phyloP scores from a whole-genome alignment of 1,284 basidiomycete genomes.

The Apiotrichum mycotoxinovorans region DNA sequence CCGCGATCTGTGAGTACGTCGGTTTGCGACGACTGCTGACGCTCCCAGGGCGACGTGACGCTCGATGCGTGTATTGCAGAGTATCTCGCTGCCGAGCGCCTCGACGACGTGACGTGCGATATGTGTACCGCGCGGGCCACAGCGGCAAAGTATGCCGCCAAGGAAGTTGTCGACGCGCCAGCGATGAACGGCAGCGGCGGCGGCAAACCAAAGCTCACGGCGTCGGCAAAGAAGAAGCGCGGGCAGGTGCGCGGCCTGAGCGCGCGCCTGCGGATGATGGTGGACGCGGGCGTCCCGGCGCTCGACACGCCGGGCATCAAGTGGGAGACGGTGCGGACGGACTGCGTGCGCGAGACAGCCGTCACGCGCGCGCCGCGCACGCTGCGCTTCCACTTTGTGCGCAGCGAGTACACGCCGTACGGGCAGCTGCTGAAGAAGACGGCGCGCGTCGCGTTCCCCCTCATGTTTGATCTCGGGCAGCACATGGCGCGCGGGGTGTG shows the following conservation, averaged over 20 bases:
- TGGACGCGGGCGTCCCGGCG: conserved; percentile 51
- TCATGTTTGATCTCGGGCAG: conserved; percentile 76
- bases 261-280: conserved; percentile 58
- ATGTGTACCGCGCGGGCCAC: conserved; percentile 51
- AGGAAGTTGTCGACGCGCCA: conserved; percentile 9
- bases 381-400: conserved; percentile 78
- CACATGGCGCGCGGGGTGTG: conserved; percentile 53
- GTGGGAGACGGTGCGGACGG: conserved; percentile 37
- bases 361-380: conserved; percentile 68
- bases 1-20: conserved; percentile 39
- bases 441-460: conserved; percentile 72
- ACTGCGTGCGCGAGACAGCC: conserved; percentile 36
- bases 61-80: conserved; percentile 51
- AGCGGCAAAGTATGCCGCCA: conserved; percentile 35
- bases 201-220: conserved; percentile 13
- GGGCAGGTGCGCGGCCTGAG: conserved; percentile 67
- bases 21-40: too few relatives aligned
- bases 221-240: conserved; percentile 56
- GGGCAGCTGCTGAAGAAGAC: conserved; percentile 73
- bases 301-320: conserved; percentile 24
- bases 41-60: conserved; percentile 44
- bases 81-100: conserved; percentile 51
- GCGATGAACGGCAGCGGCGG: neutral
- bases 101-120: conserved; percentile 52
- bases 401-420: conserved; percentile 69